Conservation (phyloP, 768 basidiomycete genomes). For the Mrakia frigida region DNA sequence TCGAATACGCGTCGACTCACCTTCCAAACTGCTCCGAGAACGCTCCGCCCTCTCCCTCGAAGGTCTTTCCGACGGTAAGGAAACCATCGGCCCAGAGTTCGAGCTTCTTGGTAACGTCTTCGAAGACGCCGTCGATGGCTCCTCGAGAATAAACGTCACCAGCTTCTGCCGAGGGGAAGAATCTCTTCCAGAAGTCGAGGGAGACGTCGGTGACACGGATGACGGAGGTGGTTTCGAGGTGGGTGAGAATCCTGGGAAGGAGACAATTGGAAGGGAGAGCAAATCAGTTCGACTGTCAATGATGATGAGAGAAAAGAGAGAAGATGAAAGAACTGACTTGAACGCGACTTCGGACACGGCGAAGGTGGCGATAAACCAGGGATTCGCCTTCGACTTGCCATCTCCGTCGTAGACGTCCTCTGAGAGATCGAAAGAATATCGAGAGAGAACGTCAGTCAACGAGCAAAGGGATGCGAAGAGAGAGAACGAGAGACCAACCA, state of each 20-base stretch:
- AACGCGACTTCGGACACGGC: slow-evolving; percentile 17
- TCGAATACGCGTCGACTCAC: neutral
- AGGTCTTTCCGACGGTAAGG: slow-evolving; percentile 15
- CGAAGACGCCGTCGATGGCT: neutral
- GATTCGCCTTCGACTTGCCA: slow-evolving; percentile 40
- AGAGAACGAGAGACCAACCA: slow-evolving; percentile 32
- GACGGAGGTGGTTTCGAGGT: neutral
- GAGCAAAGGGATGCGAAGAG: too few species aligned
- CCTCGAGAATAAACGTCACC: neutral
- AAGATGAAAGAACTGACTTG: neutral
- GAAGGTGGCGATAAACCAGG: slow-evolving; percentile 39
- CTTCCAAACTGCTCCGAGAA: slow-evolving; percentile 29
- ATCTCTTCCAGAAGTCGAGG: slow-evolving; percentile 25
- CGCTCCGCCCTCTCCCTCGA: slow-evolving; percentile 5
- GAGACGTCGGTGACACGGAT: slow-evolving; percentile 16
- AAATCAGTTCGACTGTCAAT: neutral
- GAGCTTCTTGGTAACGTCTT: neutral
- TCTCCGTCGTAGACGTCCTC: slow-evolving; percentile 46
- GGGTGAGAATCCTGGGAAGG: slow-evolving; percentile 5
- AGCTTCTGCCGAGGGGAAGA: neutral
- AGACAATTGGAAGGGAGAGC: neutral
- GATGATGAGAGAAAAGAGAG: neutral
- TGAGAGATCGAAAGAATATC: neutral
- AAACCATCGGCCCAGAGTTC: slow-evolving; percentile 19
- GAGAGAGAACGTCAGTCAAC: neutral